A percentile compares a stretch with the other conserved stretches of the same genome.
Evolutionary conservation across 441 rosid genomes (phyloP).

Genomic region (Biscutella laevigata): DNA sequence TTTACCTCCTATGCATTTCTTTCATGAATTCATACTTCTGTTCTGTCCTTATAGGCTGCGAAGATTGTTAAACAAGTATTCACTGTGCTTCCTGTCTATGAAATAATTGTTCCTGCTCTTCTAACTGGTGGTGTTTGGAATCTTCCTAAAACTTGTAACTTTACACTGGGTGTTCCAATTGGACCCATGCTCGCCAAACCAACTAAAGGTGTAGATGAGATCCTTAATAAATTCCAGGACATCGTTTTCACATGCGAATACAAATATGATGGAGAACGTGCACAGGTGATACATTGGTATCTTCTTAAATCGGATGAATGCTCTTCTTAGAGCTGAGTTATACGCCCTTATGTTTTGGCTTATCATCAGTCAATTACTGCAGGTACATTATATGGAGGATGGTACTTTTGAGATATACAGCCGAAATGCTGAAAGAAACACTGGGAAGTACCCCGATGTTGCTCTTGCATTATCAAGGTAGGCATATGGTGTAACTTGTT

Average conservation of each 20-base stretch:
- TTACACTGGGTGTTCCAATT: conserved; percentile 79
- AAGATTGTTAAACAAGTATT: conserved; percentile 79
- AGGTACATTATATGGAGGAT: conserved; percentile 86
- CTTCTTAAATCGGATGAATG: conserved; percentile 1
- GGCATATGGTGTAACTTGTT: conserved; percentile 14
- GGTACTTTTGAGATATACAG: conserved; percentile 89
- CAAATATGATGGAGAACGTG: conserved; percentile 96
- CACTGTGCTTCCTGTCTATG: conserved; percentile 85
- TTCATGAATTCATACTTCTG: neutral
- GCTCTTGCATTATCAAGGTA: conserved; percentile 65
- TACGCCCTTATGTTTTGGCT: neutral
- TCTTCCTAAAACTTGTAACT: conserved; percentile 60
- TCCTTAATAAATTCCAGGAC: conserved; percentile 72
- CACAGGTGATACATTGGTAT: conserved; percentile 49
- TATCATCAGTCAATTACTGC: conserved; percentile 17
- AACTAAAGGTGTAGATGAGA: conserved; percentile 72
- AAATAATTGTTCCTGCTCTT: conserved; percentile 73
- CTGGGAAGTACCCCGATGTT: conserved; percentile 87
- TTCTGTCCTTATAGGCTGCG: conserved; percentile 54
- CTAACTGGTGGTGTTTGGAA: conserved; percentile 71
- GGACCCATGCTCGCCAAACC: conserved; percentile 97
- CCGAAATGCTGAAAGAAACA: conserved; percentile 82
- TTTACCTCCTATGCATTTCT: neutral
- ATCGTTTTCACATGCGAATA: conserved; percentile 73
- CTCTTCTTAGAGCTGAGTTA: neutral